Evolutionary conservation across 305 asterid species (phyloP), one percentile per base, ranked within the genome.

Genomic region (Rubia peregrina): DNA sequence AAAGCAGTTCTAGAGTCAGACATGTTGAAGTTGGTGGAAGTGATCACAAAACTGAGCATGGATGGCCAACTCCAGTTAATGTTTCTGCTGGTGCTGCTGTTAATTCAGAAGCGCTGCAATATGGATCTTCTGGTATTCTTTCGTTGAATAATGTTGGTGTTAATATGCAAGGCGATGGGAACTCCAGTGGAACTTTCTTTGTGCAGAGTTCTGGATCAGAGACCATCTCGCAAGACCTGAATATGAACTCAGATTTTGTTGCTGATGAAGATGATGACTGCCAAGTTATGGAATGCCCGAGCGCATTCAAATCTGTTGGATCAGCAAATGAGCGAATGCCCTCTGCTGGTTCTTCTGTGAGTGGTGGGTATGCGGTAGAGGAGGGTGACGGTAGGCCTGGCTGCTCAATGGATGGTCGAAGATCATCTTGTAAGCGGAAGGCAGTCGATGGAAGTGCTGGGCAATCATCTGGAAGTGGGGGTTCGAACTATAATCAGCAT

Each of bases 401-500:
- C 41, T 77, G 76, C 81, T 83, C 91, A 63, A 16, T 80, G 62
- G 91, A 87, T 61, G 83, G 85, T 63, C 84, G 77, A 5, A 90
- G 89, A 6, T 36, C 79, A 56, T 81, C 96, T 0, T 82, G 95
- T 80, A 93, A 93, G 85, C 86, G 98, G 77, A 93, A 90, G 79
- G 80, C 90, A 65, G 74, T 81, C 38, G 98, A 89, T 75, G 83
- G 77, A 61, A 84, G 78, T 57, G 69, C 40, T 3, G 96, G 91
- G 40, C 96, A 86, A 72, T 83, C 98, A 56, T 86, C 95, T 33
- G 90, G 89, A 68, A 82, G 81, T 59, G 96, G 91, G 72, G 86
- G 89, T 75, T 83, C 89, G 22, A 82, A 67, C 66, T 73, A 68
- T 69, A 74, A 53, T 74, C 87, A 85, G 66, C 83, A 73, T 66